These are phyloP conservation scores for Chamaenerion angustifolium DNA, from an alignment of 345 rosid genomes.

Conservation along the genomic window DNA sequence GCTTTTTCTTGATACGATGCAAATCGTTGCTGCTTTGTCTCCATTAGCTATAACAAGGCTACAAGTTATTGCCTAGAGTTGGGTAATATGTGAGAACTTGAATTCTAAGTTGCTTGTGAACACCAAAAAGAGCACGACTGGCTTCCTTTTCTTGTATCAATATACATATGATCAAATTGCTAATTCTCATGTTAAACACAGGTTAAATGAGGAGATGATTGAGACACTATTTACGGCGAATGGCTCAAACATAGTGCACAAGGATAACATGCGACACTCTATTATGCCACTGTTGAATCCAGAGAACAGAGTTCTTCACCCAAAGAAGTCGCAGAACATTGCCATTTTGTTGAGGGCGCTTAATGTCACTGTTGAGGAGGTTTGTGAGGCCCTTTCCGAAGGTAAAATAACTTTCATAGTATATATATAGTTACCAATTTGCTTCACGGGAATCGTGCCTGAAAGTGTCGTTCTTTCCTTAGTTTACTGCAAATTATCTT, in stretches of 20 bases:
- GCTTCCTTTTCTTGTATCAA: not conserved
- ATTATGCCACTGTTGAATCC: constrained; percentile 21
- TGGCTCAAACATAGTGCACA: constrained; percentile 28
- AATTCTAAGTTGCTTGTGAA: not conserved
- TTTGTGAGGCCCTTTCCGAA: constrained; percentile 81
- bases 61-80: too few species aligned
- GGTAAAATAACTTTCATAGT: constrained; percentile 21
- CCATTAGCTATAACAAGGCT: too few species aligned
- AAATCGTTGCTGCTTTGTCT: too few species aligned
- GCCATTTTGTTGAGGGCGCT: constrained; percentile 88
- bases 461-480: not conserved
- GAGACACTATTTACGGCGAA: constrained; percentile 71
- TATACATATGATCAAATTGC: too few species aligned
- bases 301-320: constrained; percentile 75
- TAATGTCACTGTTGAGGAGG: constrained; percentile 84
- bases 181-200: constrained; percentile 16
- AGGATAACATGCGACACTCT: constrained; percentile 25
- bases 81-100: too few species aligned
- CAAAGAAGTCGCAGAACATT: constrained; percentile 79
- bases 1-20: too few species aligned
- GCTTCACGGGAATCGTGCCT: not conserved
- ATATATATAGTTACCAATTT: too few species aligned
- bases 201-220: constrained; percentile 95
- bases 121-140: not conserved
- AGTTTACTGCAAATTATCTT: not conserved